Conservation (phyloP, 2,329 filamentous ascomycete species). For the Colletotrichum sp. region DNA sequence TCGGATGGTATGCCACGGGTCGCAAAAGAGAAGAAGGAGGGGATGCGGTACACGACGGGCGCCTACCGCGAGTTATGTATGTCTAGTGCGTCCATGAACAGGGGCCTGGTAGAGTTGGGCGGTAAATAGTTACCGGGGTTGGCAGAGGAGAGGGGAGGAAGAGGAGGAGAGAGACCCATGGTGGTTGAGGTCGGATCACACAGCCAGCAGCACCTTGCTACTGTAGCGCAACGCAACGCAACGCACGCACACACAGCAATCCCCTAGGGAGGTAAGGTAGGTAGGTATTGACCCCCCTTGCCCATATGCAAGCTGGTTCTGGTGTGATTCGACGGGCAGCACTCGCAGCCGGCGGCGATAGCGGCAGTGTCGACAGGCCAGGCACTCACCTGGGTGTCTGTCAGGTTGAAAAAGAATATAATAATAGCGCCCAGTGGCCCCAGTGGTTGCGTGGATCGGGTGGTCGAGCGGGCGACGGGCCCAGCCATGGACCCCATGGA, state of each 20-base stretch:
- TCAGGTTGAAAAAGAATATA: not conserved
- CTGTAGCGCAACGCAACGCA: slow-evolving; percentile 6
- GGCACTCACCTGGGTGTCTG: not conserved
- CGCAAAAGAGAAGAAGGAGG: slow-evolving; percentile 45
- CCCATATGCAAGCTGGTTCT: slow-evolving; percentile 17
- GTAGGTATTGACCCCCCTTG: not conserved
- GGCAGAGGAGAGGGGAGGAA: not conserved
- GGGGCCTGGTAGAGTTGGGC: slow-evolving; percentile 10
- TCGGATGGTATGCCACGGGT: slow-evolving; percentile 37
- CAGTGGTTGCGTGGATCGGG: slow-evolving; percentile 2
- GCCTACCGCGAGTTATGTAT: slow-evolving; percentile 56
- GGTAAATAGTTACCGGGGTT: not conserved
- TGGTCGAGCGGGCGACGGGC: slow-evolving; percentile 5
- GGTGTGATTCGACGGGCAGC: slow-evolving; percentile 19
- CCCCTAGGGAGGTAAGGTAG: not conserved
- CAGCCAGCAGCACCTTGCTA: slow-evolving; percentile 1
- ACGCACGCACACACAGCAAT: slow-evolving; percentile 5
- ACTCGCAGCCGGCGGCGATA: slow-evolving; percentile 12
- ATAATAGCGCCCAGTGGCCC: slow-evolving; percentile 13
- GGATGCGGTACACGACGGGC: slow-evolving; percentile 41
- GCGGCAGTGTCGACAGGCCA: slow-evolving; percentile 4
- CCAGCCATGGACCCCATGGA: not conserved
- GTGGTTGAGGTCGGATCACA: slow-evolving; percentile 21
- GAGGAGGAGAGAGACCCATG: not conserved
- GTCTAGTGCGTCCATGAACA: slow-evolving; percentile 21